Base-by-base conservation (phyloP, 768 basidiomycete species). In the Suillus decipiens region DNA sequence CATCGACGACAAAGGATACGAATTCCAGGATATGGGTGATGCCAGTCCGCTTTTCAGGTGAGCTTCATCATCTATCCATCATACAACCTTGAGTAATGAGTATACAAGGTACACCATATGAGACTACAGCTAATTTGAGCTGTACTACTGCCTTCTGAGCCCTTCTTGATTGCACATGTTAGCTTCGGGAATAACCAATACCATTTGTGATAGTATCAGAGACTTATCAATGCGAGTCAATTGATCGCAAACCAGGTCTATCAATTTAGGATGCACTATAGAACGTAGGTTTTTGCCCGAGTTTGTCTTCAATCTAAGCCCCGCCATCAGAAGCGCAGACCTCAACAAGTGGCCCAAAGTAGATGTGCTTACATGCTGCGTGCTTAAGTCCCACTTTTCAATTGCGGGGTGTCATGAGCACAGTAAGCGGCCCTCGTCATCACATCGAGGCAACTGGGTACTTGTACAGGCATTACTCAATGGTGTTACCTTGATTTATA, bases 41-140 rank as follows among this genome's bases (percentile, higher is more conserved):
- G 74, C 79, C 39, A 85, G 83, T 61, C 86, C 86, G 42, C 73
- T 88, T 42, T 87, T 83, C 76, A 80, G 83, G 82, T 75, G 56
- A 28, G 39, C 11, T 41, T 11, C 28, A 12, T 19, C 2, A 57
- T 6, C 7, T 24, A 11, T 57, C 24, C 3, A 17, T 19, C 10
- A 28, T 7, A 24, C 17, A 19, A 4, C 24, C 17, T 31, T 12
- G 1, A 42, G 24, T 57, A 39, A 41, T 41, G 39, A 19, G 19
- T 28, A 19, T 57, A 1, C 28, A 41, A 57, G 56, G 56, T 57
- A 57, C 39, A 19, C 11, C 17, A 28, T 57, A 28, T 57, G 56
- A 57, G 24, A 4, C 17, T 31, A 33, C 31, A 53, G 51, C 31
- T 33, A 33, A 11, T 19, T 28, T 3, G 17, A 37, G n/a, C n/a